Conservation (phyloP, 2,329 filamentous ascomycete species). For the Pestalotiopsis fici region DNA sequence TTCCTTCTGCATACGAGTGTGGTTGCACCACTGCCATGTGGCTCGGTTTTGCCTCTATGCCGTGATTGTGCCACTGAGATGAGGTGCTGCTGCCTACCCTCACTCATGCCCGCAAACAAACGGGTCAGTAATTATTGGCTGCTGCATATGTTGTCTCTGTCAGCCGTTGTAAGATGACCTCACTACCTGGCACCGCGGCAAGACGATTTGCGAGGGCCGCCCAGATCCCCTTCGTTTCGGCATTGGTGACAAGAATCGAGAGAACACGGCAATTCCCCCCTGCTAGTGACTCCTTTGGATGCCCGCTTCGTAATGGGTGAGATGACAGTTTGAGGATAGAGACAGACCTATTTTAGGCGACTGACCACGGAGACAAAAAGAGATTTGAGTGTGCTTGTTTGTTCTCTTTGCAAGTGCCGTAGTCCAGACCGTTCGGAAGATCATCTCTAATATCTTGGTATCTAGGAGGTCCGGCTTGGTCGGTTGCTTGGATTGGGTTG, state of each 20-base stretch:
- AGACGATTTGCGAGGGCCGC: too few species aligned
- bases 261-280: neutral
- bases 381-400: neutral
- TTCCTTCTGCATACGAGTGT: neutral
- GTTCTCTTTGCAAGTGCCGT: neutral
- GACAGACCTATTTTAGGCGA: neutral
- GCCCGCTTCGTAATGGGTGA: neutral
- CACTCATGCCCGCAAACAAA: neutral
- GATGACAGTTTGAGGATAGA: neutral
- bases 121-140: neutral
- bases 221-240: neutral
- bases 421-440: neutral
- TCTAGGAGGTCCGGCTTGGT: neutral
- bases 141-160: neutral
- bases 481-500: neutral
- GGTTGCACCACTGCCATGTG: conserved; percentile 17
- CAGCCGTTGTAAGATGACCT: conserved; percentile 4
- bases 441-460: neutral
- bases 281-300: neutral
- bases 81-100: conserved; percentile 17
- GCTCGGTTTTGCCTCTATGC: conserved; percentile 16
- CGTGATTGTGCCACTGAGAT: conserved; percentile 20
- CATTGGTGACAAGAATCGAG: neutral
- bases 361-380: neutral
- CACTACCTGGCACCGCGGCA: neutral